Conservation (phyloP, 225 moss, liverwort and hornwort genomes). For the Physcomitrium patens region DNA sequence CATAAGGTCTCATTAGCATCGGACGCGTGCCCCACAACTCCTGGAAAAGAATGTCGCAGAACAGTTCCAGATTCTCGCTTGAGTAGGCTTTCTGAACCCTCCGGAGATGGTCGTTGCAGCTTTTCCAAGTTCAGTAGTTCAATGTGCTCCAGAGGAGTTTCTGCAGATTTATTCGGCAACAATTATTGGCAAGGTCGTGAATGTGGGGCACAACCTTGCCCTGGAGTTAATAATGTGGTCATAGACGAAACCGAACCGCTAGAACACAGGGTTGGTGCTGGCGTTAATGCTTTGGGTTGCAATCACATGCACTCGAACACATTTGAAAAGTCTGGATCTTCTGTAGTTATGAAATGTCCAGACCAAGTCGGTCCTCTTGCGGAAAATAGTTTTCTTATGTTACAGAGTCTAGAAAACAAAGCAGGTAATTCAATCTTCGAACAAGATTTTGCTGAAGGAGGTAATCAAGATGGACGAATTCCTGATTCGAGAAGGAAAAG, state of each 20-base stretch:
- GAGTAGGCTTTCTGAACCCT: constrained; percentile 45
- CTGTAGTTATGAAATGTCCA: constrained; percentile 31
- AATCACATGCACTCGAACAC: constrained; percentile 33
- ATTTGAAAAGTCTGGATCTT: constrained; percentile 38
- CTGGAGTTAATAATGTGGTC: constrained; percentile 33
- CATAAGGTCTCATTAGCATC: constrained; percentile 92
- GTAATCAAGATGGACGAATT: constrained; percentile 24
- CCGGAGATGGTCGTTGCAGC: constrained; percentile 59
- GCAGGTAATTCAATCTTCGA: constrained; percentile 26
- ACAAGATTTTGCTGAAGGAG: constrained; percentile 32
- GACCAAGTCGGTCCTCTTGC: constrained; percentile 32
- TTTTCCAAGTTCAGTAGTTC: constrained; percentile 70
- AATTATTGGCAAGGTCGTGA: constrained; percentile 45
- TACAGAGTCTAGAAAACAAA: constrained; percentile 39
- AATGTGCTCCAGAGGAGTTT: constrained; percentile 55
- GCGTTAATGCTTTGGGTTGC: constrained; percentile 33
- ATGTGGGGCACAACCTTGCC: constrained; percentile 37
- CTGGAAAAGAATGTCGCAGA: constrained; percentile 47
- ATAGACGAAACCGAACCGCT: constrained; percentile 23
- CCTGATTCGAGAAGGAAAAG: constrained; percentile 34
- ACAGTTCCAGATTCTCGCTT: constrained; percentile 38
- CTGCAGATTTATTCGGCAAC: constrained; percentile 62
- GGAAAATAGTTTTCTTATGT: constrained; percentile 35
- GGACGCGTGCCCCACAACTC: constrained; percentile 38
- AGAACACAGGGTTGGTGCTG: constrained; percentile 27